Conservation (phyloP, 371 early-diverging fungal genomes). For the Mortierella sp. region DNA sequence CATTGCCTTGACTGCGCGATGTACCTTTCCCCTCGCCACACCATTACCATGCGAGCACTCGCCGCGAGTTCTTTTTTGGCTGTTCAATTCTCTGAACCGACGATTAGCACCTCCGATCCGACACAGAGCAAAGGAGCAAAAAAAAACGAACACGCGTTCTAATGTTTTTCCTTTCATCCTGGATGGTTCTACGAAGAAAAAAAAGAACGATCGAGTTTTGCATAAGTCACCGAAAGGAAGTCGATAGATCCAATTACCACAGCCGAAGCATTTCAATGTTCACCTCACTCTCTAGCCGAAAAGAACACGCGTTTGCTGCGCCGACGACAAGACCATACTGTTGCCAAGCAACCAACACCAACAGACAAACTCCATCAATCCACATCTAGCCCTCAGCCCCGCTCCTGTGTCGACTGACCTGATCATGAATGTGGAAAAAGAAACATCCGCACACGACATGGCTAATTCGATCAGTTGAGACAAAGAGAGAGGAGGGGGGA, state of each 20-base stretch:
- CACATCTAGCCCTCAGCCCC: neutral
- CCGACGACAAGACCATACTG: no score
- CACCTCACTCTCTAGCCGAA: neutral
- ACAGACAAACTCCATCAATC: neutral
- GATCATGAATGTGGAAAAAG: neutral
- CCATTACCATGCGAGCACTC: neutral
- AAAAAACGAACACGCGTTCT: neutral
- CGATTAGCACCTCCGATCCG: neutral
- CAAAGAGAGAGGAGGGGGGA: no score
- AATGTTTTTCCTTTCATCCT: neutral
- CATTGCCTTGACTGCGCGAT: neutral
- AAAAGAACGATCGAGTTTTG: neutral
- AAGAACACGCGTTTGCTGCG: conserved; percentile 13
- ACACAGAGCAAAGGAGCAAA: neutral
- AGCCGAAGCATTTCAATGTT: neutral
- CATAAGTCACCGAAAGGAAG: neutral
- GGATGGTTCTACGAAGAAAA: neutral
- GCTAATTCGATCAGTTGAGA: no score
- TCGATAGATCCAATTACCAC: neutral
- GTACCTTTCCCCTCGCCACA: neutral
- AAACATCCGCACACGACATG: neutral
- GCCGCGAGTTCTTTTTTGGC: neutral
- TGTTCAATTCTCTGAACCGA: neutral
- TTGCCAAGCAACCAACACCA: neutral
- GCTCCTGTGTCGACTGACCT: no score